phyloP scores from a whole-genome alignment of 2,329 filamentous ascomycete genomes.

The Pezicula carpinea region DNA sequence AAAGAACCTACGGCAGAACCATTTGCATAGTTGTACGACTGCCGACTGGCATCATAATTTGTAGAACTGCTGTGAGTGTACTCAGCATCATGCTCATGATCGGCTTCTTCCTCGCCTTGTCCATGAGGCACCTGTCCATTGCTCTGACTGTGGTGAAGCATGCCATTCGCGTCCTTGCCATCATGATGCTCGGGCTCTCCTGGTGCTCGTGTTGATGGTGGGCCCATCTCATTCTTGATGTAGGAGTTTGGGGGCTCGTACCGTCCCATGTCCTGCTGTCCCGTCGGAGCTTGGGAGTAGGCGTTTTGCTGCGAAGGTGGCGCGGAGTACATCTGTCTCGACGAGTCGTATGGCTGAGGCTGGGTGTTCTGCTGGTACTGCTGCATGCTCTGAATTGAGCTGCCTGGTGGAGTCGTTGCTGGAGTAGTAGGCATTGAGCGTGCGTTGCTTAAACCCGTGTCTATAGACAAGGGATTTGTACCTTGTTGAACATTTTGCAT shows the following conservation, averaged over 20 bases:
- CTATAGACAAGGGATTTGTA: slow-evolving; percentile 72
- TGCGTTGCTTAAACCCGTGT: slow-evolving; percentile 71
- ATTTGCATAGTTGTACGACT: slow-evolving; percentile 71
- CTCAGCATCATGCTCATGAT: slow-evolving; percentile 74
- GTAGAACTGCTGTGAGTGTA: slow-evolving; percentile 79
- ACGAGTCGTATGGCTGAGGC: slow-evolving; percentile 68
- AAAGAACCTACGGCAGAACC: slow-evolving; percentile 62
- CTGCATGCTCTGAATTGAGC: slow-evolving; percentile 71
- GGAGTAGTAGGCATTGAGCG: slow-evolving; percentile 89
- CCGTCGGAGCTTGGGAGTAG: slow-evolving; percentile 61
- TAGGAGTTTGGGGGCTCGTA: slow-evolving; percentile 60
- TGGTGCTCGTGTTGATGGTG: slow-evolving; percentile 61
- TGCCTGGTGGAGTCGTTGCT: slow-evolving; percentile 82
- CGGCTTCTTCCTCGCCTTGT: slow-evolving; percentile 60
- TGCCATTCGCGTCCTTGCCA: slow-evolving; percentile 60
- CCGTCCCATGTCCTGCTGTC: slow-evolving; percentile 62
- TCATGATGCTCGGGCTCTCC: slow-evolving; percentile 57
- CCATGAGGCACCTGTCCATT: slow-evolving; percentile 50
- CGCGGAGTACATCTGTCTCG: slow-evolving; percentile 73
- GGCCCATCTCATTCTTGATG: slow-evolving; percentile 84
- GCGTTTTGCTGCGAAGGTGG: slow-evolving; percentile 61
- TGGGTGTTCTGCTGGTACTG: slow-evolving; percentile 65
- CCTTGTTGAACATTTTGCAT: slow-evolving; percentile 55
- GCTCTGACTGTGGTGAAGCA: slow-evolving; percentile 54
- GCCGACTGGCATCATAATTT: slow-evolving; percentile 66